phyloP scores from a whole-genome alignment of 78 protist genomes.

The Dictyostelium intermedium region DNA sequence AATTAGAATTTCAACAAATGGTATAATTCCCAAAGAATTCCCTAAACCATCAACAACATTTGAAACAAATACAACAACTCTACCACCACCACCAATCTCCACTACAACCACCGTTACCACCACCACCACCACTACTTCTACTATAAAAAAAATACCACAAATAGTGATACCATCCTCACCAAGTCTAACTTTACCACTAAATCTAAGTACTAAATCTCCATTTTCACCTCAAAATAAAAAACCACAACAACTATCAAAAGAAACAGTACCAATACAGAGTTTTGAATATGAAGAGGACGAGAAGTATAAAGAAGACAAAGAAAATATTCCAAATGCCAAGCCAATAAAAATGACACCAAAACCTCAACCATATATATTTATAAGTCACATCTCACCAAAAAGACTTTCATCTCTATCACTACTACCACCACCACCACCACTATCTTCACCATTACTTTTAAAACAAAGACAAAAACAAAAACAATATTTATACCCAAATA shows the following conservation, averaged over 20 bases:
- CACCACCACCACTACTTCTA: not conserved
- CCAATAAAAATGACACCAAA: not conserved
- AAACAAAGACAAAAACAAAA: not conserved
- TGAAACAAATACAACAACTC: not conserved
- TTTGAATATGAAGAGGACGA: not conserved
- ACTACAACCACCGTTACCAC: not conserved
- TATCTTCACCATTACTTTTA: not conserved
- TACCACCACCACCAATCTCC: not conserved
- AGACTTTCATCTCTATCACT: not conserved
- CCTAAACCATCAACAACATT: not conserved
- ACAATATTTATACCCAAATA: not conserved
- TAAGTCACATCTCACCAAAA: not conserved
- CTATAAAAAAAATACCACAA: not conserved
- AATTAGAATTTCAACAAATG: conserved; percentile 40
- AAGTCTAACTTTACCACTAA: not conserved
- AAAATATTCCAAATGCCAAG: not conserved
- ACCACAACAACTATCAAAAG: not conserved
- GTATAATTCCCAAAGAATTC: conserved; percentile 26
- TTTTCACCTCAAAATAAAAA: not conserved
- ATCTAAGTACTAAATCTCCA: not conserved
- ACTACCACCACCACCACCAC: too few relatives aligned
- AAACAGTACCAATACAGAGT: not conserved
- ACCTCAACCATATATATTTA: not conserved
- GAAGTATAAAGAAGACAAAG: not conserved
- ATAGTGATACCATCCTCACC: not conserved